Evolutionary conservation across 805 yeast species (phyloP).

Genomic region (Candida patagonica): DNA sequence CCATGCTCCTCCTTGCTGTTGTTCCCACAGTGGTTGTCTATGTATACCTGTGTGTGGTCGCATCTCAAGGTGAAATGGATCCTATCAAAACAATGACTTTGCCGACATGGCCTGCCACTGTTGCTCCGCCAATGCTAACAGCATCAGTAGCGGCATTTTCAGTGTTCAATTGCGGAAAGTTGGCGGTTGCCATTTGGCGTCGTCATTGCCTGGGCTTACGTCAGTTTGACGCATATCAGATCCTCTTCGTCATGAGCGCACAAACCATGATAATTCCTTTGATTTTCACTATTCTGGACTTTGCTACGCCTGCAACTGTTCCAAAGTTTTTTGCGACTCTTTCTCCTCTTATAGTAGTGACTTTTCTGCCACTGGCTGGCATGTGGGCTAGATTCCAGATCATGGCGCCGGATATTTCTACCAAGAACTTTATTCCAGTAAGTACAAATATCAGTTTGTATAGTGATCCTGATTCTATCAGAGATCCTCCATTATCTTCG

Average conservation of each 20-base stretch:
- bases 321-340: constrained; percentile 40
- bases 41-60: constrained; percentile 40
- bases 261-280: constrained; percentile 82
- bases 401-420: neutral
- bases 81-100: constrained; percentile 41
- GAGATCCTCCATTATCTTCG: too few species aligned
- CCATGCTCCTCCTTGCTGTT: constrained; percentile 38
- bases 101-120: constrained; percentile 21
- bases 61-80: constrained; percentile 26
- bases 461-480: too few species aligned
- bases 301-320: constrained; percentile 28
- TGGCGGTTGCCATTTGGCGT: constrained; percentile 57
- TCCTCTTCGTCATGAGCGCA: constrained; percentile 66
- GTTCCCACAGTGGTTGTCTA: constrained; percentile 50
- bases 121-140: constrained; percentile 48
- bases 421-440: neutral
- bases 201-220: constrained; percentile 69
- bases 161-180: constrained; percentile 51
- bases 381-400: constrained; percentile 58
- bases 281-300: constrained; percentile 50
- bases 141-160: constrained; percentile 59
- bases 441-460: too few species aligned
- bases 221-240: constrained; percentile 77
- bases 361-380: constrained; percentile 73
- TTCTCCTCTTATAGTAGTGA: constrained; percentile 51